Evolutionary conservation across 306 rosid species (phyloP).

Genomic region (Cyclanthera cordifolia): DNA sequence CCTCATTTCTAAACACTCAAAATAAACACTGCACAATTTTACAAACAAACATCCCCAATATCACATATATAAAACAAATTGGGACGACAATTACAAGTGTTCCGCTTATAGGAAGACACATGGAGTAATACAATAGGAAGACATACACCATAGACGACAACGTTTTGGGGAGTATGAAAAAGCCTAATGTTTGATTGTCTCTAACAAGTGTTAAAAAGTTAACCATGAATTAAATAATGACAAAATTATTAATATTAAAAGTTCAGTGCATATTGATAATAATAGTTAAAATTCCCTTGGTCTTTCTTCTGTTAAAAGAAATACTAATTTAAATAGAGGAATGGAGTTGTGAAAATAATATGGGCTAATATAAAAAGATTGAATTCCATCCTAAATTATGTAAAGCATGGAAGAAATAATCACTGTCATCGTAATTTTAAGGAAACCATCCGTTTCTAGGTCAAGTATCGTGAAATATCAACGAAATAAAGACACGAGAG

Average conservation of each 20-base stretch:
- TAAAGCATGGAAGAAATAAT: constrained; percentile 1
- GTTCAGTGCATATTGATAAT: background rate
- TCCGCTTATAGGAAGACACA: no score
- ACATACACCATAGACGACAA: no score
- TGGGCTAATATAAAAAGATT: background rate
- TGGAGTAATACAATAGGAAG: no score
- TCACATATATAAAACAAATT: no score
- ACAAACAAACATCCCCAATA: no score
- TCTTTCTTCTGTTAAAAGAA: background rate
- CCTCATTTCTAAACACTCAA: no score
- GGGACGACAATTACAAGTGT: no score
- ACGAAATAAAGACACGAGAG: no score
- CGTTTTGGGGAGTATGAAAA: no score
- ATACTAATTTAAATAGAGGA: background rate
- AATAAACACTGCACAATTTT: no score
- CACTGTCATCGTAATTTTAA: background rate
- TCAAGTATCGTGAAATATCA: background rate
- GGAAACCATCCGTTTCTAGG: background rate
- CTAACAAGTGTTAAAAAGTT: no score
- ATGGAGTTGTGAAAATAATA: background rate
- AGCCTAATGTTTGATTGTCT: no score
- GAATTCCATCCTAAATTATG: background rate
- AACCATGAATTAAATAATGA: background rate
- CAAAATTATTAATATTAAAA: background rate
- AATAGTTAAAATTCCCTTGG: background rate